These are phyloP conservation scores for Aspergillus neotritici DNA, from an alignment of 2,329 filamentous ascomycete species.

Conservation along the genomic window DNA sequence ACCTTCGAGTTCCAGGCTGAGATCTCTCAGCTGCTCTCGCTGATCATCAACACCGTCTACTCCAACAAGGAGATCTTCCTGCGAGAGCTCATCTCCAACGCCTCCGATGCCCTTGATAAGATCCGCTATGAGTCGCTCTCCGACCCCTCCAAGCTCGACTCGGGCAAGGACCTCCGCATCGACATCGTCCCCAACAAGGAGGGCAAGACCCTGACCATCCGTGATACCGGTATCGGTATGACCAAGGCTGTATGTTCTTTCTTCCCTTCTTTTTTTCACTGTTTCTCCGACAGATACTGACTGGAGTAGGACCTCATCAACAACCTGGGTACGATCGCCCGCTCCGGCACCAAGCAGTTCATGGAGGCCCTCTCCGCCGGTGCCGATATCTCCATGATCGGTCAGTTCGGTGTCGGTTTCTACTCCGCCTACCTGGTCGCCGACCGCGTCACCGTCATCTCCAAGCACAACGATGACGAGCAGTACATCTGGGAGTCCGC, in stretches of 20 bases:
- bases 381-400: conserved; percentile 99
- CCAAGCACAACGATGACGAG: conserved; percentile 99
- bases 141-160: conserved; percentile 94
- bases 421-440: conserved; percentile 99
- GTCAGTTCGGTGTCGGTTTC: conserved; percentile 99
- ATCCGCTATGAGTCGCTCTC: conserved; percentile 98
- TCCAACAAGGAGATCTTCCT: conserved; percentile 99
- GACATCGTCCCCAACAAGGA: conserved; percentile 98
- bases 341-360: conserved; percentile 99
- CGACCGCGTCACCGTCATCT: conserved; percentile 90
- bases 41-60: conserved; percentile 99
- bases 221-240: conserved; percentile 98
- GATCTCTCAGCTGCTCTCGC: conserved; percentile 99
- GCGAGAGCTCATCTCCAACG: conserved; percentile 96
- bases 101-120: conserved; percentile 99
- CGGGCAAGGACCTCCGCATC: conserved; percentile 95
- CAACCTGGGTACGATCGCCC: conserved; percentile 99
- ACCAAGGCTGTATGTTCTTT: conserved; percentile 86
- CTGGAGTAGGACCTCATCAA: conserved; percentile 83
- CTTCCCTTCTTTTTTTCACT: background rate
- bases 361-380: conserved; percentile 98
- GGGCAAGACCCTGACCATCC: conserved; percentile 95
- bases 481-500: conserved; percentile 99
- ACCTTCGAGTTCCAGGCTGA: conserved; percentile 99
- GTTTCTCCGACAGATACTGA: conserved; percentile 5